These are phyloP conservation scores for Ogataea hybrid DNA, from an alignment of 1,139 yeast species.

Conservation along the genomic window DNA sequence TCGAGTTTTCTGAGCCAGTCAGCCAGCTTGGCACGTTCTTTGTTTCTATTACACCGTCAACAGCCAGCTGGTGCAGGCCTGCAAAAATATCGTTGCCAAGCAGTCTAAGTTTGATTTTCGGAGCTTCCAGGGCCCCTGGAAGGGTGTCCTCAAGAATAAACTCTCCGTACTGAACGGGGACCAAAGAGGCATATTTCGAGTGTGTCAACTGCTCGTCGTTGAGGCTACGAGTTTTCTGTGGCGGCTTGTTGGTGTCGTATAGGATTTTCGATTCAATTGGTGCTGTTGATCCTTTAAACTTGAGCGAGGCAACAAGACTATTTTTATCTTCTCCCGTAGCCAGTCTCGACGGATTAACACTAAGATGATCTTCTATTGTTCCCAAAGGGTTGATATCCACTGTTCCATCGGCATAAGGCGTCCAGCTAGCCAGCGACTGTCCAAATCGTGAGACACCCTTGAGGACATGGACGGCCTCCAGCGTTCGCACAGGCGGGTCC, in stretches of 20 bases:
- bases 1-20: constrained; percentile 69
- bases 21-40: constrained; percentile 67
- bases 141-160: constrained; percentile 34
- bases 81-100: constrained; percentile 78
- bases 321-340: constrained; percentile 24
- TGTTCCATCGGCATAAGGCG: constrained; percentile 62
- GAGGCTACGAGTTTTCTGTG: constrained; percentile 21
- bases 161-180: constrained; percentile 54
- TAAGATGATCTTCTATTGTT: constrained; percentile 35
- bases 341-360: constrained; percentile 21
- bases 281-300: constrained; percentile 54
- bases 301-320: constrained; percentile 45
- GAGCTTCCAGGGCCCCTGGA: constrained; percentile 10
- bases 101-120: constrained; percentile 47
- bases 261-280: constrained; percentile 38
- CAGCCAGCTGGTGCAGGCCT: constrained; percentile 75
- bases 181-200: constrained; percentile 44
- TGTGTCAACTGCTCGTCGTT: constrained; percentile 1
- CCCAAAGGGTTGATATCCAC: constrained; percentile 64
- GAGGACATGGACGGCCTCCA: constrained; percentile 52
- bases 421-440: constrained; percentile 65
- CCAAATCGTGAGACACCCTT: constrained; percentile 62
- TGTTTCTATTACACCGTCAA: constrained; percentile 50
- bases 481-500: constrained; percentile 51
- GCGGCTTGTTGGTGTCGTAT: constrained; percentile 37